Base-by-base conservation (phyloP, 2,329 filamentous ascomycete species). In the Aquanectria penicillioides region DNA sequence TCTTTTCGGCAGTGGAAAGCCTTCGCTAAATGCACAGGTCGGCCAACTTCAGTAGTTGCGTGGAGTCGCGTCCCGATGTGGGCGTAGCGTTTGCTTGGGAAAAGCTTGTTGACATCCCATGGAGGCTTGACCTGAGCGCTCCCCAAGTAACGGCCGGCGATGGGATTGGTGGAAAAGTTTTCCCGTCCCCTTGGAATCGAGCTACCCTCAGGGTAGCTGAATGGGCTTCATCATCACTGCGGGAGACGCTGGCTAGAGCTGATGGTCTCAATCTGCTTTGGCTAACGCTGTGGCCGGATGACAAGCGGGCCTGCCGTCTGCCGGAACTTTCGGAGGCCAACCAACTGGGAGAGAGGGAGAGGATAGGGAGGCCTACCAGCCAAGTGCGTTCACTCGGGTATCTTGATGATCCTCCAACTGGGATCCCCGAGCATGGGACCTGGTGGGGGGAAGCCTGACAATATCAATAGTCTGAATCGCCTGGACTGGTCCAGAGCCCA, bases 81-180 rank as follows among this genome's bases (percentile, higher is more conserved):
- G 43, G 29, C 36, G 43, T 36, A 23, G 44, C 22, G 25, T 37
- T 18, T 38, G 20, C 8, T 28, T 8, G 2, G n/a, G 18, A 25
- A 40, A 33, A 38, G 54, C 54, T 47, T 57, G 47, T 44, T 41
- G 37, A 22, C 25, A 22, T 28, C 46, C 20, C 22, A 28, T 26
- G 25, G 33, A 26, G 36, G 52, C 36, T 54, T 48, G 43, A 48
- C 7, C 46, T 37, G 13, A 28, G 36, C 31, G 31, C 40, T 37
- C 22, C 13, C 8, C 2, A 13, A n/a, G n/a, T n/a, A 15, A 37
- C 3, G 3, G 10, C 2, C 12, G n/a, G 33, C 3, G 4, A 4
- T 11, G 15, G 22, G 54, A 57, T 57, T 57, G 54, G 54, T 34
- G 54, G 54, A 57, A 18, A 36, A 47, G 23, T 23, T 2, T 15